These are phyloP conservation scores for Barnettozyma botsteinii DNA, from an alignment of 805 yeast species.

Conservation along the genomic window DNA sequence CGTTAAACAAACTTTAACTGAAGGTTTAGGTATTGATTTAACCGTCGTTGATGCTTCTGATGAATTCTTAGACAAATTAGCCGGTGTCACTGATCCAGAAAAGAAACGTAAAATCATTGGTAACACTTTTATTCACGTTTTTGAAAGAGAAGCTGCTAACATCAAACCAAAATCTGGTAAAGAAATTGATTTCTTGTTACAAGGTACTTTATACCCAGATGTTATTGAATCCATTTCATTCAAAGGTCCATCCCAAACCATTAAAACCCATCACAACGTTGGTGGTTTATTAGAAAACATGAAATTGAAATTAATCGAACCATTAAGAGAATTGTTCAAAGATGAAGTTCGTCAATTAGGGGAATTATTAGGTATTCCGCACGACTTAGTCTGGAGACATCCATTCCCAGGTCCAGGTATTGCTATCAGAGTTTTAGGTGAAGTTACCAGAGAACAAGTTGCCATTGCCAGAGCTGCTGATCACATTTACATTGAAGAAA, in stretches of 20 bases:
- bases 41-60: slow-evolving; percentile 93
- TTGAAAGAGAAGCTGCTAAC: slow-evolving; percentile 91
- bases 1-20: slow-evolving; percentile 85
- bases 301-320: slow-evolving; percentile 98
- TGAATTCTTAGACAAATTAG: slow-evolving; percentile 76
- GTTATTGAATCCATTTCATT: slow-evolving; percentile 97
- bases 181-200: slow-evolving; percentile 87
- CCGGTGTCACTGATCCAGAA: slow-evolving; percentile 97
- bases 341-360: slow-evolving; percentile 98
- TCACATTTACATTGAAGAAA: slow-evolving; percentile 92
- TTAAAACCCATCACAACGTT: slow-evolving; percentile 98
- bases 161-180: slow-evolving; percentile 86
- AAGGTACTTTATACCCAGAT: slow-evolving; percentile 97
- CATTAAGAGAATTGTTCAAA: slow-evolving; percentile 95
- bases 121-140: slow-evolving; percentile 93
- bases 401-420: slow-evolving; percentile 99
- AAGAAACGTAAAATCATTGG: slow-evolving; percentile 98
- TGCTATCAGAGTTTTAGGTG: slow-evolving; percentile 96
- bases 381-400: slow-evolving; percentile 98
- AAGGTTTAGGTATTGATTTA: slow-evolving; percentile 90
- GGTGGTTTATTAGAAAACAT: slow-evolving; percentile 97
- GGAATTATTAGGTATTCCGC: slow-evolving; percentile 89
- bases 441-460: slow-evolving; percentile 88
- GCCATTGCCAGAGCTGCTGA: slow-evolving; percentile 98
- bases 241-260: slow-evolving; percentile 99